phyloP scores from a whole-genome alignment of 1,139 yeast genomes.

The Chernovozyma sophiae-reginae region DNA sequence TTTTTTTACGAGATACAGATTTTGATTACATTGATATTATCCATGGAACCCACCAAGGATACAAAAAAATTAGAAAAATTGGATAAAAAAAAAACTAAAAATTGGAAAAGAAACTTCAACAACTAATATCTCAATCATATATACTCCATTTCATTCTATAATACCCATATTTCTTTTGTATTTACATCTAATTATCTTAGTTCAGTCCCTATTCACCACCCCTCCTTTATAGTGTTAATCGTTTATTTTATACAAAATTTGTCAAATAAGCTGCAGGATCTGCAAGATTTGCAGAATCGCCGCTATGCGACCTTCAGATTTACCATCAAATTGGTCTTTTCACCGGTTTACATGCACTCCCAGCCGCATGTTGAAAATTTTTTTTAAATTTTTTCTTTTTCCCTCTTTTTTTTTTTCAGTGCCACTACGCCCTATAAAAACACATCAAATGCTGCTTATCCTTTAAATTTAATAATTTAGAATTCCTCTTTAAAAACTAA shows the following conservation, averaged over 20 bases:
- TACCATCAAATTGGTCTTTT: not conserved
- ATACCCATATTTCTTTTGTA: too few relatives aligned
- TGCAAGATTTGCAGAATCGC: conserved; percentile 1
- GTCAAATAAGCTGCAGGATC: conserved; percentile 1
- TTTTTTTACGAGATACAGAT: too few relatives aligned
- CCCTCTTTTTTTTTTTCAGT: not conserved
- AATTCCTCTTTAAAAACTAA: not conserved
- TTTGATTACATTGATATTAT: too few relatives aligned
- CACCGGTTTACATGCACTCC: not conserved
- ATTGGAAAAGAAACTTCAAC: too few relatives aligned
- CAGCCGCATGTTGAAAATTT: conserved; percentile 2
- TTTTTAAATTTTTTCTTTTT: not conserved
- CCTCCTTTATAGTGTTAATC: too few relatives aligned
- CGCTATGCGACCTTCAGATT: not conserved
- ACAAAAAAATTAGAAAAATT: too few relatives aligned
- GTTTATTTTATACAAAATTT: not conserved
- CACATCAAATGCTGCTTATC: conserved; percentile 3
- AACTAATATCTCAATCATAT: too few relatives aligned
- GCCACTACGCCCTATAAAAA: conserved; percentile 3
- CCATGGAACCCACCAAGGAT: too few relatives aligned
- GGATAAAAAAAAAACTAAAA: too few relatives aligned
- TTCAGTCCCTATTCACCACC: too few relatives aligned
- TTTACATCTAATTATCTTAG: too few relatives aligned
- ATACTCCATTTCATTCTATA: too few relatives aligned
- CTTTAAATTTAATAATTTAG: not conserved